These are phyloP conservation scores for Chrysoporthe puriensis DNA, from an alignment of 2,329 filamentous ascomycete species.

Conservation along the genomic window DNA sequence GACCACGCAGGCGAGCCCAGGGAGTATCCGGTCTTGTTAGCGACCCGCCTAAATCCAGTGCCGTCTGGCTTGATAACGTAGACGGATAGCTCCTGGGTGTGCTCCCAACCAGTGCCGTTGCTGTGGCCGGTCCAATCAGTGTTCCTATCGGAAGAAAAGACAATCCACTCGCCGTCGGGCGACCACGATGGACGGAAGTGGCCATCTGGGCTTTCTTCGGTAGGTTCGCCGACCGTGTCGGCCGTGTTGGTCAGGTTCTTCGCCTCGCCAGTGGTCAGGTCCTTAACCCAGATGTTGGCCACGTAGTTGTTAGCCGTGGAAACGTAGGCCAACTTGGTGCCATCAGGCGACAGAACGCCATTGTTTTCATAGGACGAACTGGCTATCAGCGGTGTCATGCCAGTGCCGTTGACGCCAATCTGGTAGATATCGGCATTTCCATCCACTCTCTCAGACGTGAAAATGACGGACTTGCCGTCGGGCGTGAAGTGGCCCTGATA, in stretches of 20 bases:
- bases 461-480: constrained; percentile 44
- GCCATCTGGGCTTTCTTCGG: constrained; percentile 36
- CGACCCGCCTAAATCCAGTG: constrained; percentile 41
- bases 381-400: constrained; percentile 38
- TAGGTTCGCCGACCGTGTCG: constrained; percentile 24
- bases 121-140: constrained; percentile 47
- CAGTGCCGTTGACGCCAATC: constrained; percentile 40
- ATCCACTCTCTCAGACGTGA: constrained; percentile 46
- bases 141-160: constrained; percentile 46
- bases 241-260: constrained; percentile 43
- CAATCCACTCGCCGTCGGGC: constrained; percentile 46
- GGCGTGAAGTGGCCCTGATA: constrained; percentile 45
- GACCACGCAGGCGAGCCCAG: constrained; percentile 45
- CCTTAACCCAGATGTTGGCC: constrained; percentile 46
- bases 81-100: constrained; percentile 45
- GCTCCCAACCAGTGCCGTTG: constrained; percentile 45
- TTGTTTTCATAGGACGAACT: constrained; percentile 44
- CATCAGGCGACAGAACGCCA: constrained; percentile 43
- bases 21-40: constrained; percentile 39
- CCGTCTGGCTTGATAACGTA: constrained; percentile 44
- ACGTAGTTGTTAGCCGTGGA: constrained; percentile 42
- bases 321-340: constrained; percentile 43
- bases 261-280: constrained; percentile 39
- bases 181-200: constrained; percentile 46
- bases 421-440: constrained; percentile 47